Base-by-base conservation (phyloP, 1,284 basidiomycete genomes). In the Rhodotorula sp. region DNA sequence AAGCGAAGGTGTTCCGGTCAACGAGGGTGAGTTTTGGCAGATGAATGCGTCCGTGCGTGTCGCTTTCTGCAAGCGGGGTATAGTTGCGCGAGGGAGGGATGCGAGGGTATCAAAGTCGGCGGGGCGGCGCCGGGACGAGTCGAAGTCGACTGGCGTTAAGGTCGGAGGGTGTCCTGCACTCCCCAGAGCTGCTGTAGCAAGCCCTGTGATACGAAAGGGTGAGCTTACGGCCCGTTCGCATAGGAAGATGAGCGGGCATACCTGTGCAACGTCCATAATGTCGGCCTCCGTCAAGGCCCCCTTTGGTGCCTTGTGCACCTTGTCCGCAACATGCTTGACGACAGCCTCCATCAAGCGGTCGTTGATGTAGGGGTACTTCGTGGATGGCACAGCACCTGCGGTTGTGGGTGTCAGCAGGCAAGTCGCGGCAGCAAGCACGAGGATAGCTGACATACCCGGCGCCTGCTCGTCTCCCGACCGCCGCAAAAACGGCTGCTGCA, bases 401-500 rank as follows among this genome's bases (percentile, higher is more conserved):
- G 6, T 2, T 13, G 19, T 13, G 8, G 0, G n/a, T 20, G 52
- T 61, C 51, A 59, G 51, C n/a, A 13, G 1, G 11, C 17, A 22
- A n/a, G 39, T 1, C 11, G 1, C 15, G 20, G 24, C 15, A 17
- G 30, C 8, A 20, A 20, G 13, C 27, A 22, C 30, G 19, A 47
- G 39, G 48, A 44, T 20, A 27, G n/a, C 10, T 30, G 24, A 32
- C 64, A 47, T 17, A 66, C 57, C 46, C 1, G 56, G 36, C 19
- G 54, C 13, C 30, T 29, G 44, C 46, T 65, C 72, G 29, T 66
- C 63, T 6, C 70, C 69, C 27, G 65, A 66, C 52, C 71, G 24
- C 24, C 68, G 49, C 62, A 74, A 29, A 59, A 74, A 73, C 8
- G 71, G 67, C 52, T 65, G 68, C 34, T 59, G 52, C 27, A 84